Conservation (phyloP, 129 eudicot genomes). For the Artemisia argyi region DNA sequence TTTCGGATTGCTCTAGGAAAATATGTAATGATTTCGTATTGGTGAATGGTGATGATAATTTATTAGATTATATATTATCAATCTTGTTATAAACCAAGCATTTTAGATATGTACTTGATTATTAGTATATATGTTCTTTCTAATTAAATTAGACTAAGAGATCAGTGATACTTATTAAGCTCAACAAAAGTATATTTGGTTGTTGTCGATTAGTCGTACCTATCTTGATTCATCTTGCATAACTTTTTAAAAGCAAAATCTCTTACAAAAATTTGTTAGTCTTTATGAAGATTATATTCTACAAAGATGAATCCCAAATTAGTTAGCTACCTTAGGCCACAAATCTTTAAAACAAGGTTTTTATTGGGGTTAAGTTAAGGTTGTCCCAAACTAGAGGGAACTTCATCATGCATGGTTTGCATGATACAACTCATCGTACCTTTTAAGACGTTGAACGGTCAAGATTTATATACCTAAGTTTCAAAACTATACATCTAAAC, state of each 20-base stretch:
- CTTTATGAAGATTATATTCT: constrained; percentile 9
- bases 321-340: background rate
- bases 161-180: background rate
- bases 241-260: background rate
- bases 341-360: background rate
- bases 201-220: background rate
- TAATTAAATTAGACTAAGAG: background rate
- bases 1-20: too few species aligned
- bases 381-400: constrained; percentile 11
- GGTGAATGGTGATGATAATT: too few species aligned
- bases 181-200: background rate
- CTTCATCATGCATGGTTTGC: constrained; percentile 7
- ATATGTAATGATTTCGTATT: too few species aligned
- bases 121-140: background rate
- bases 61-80: too few species aligned
- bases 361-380: constrained; percentile 4
- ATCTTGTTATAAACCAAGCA: background rate
- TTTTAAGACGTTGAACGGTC: constrained; percentile 26
- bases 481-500: constrained; percentile 22
- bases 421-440: constrained; percentile 31
- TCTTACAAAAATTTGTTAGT: background rate
- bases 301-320: background rate
- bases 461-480: constrained; percentile 11
- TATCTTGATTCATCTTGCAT: constrained; percentile 16
- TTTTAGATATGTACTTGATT: background rate